Conservation (phyloP, 768 basidiomycete species). For the Suillus spraguei region DNA sequence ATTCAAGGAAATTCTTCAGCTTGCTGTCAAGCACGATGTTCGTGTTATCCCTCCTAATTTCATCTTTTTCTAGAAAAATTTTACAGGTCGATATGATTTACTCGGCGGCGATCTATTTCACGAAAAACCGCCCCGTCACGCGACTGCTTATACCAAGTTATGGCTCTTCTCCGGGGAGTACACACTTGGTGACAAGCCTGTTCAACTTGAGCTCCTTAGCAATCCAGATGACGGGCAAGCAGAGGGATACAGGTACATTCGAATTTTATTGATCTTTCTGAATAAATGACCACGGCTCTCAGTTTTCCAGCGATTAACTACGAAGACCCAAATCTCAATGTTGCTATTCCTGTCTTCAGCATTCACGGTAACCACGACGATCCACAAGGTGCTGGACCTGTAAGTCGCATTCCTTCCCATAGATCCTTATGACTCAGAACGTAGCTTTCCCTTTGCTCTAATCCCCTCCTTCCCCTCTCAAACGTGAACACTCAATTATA, state of each 20-base stretch:
- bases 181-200: constrained; percentile 83
- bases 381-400: constrained; percentile 93
- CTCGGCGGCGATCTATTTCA: constrained; percentile 97
- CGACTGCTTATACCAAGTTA: constrained; percentile 86
- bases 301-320: constrained; percentile 98
- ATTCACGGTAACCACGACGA: constrained; percentile 99
- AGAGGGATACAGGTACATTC: constrained; percentile 75
- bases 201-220: constrained; percentile 90
- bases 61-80: neutral
- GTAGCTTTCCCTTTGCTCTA: neutral
- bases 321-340: constrained; percentile 94
- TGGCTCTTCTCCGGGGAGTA: constrained; percentile 90
- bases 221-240: constrained; percentile 92
- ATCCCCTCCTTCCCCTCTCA: neutral
- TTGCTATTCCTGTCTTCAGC: constrained; percentile 96
- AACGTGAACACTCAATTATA: neutral
- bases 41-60: constrained; percentile 29
- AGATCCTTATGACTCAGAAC: neutral
- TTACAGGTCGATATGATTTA: constrained; percentile 93
- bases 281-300: constrained; percentile 3
- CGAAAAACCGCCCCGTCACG: constrained; percentile 94
- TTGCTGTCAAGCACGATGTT: constrained; percentile 88
- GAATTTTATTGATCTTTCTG: neutral
- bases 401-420: constrained; percentile 38
- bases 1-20: constrained; percentile 89